These are phyloP conservation scores for Luffa aegyptiaca DNA, from an alignment of 306 rosid genomes.

Conservation along the genomic window DNA sequence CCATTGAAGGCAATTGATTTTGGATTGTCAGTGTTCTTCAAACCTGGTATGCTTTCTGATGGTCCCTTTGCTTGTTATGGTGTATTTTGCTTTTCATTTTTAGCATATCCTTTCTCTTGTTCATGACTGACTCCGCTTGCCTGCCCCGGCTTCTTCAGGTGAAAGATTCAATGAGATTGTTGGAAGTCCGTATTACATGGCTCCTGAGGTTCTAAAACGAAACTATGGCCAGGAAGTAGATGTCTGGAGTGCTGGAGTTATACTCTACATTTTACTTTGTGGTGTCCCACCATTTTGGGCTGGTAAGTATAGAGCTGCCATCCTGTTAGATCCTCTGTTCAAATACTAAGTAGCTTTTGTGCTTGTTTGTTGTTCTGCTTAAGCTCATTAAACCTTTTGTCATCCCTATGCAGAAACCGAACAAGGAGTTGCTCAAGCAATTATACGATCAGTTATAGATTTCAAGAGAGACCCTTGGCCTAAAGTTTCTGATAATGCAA, in stretches of 20 bases:
- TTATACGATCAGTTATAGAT: conserved; percentile 73
- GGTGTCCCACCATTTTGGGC: conserved; percentile 99
- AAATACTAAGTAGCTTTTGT: background rate
- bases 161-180: conserved; percentile 78
- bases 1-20: conserved; percentile 84
- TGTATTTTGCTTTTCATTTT: background rate
- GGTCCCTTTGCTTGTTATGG: background rate
- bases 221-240: conserved; percentile 85
- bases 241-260: conserved; percentile 98
- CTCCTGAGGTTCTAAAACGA: conserved; percentile 89
- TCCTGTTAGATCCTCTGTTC: background rate
- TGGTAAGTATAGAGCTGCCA: conserved; percentile 42
- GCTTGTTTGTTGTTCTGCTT: background rate
- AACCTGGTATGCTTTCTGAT: conserved; percentile 51
- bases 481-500: conserved; percentile 88
- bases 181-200: conserved; percentile 99
- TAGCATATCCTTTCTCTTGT: background rate
- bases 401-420: conserved; percentile 73
- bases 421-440: conserved; percentile 98
- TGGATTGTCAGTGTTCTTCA: conserved; percentile 85
- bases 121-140: background rate
- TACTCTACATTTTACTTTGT: conserved; percentile 87
- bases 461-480: conserved; percentile 99
- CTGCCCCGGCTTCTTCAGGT: conserved; percentile 32
- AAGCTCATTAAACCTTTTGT: background rate